phyloP scores from a whole-genome alignment of 768 basidiomycete species.

The Rhodotorula paludigena region DNA sequence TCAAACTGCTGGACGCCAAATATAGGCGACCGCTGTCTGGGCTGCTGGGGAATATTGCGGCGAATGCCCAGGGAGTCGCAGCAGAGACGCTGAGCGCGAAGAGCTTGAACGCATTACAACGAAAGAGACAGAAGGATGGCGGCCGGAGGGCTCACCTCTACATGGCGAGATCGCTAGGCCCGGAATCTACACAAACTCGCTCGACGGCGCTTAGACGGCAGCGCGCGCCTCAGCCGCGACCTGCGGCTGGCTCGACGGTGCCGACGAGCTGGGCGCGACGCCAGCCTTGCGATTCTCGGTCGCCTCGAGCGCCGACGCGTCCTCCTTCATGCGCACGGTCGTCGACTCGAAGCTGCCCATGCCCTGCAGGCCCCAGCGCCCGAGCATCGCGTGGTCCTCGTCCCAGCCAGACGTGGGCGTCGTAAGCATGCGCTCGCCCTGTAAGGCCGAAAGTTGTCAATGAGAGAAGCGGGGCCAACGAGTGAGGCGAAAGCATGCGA shows the following conservation, averaged over 20 bases:
- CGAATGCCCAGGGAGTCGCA: no score
- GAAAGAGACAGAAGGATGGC: no score
- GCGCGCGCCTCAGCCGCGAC: no score
- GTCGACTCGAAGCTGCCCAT: constrained; percentile 70
- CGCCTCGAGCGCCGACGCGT: constrained; percentile 11
- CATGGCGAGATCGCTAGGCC: no score
- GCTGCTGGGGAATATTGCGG: no score
- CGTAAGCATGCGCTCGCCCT: constrained; percentile 85
- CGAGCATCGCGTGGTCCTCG: constrained; percentile 94
- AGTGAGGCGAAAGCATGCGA: not conserved
- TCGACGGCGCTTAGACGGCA: no score
- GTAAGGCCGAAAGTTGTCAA: not conserved
- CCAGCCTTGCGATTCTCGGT: constrained; percentile 28
- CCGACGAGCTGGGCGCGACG: not conserved
- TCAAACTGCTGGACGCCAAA: no score
- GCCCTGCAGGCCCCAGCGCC: constrained; percentile 82
- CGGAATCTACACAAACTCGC: not conserved
- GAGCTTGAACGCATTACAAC: no score
- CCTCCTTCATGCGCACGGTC: constrained; percentile 35
- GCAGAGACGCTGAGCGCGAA: not conserved
- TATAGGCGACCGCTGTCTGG: no score
- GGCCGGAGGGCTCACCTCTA: no score
- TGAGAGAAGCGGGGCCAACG: not conserved
- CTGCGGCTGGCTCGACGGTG: no score
- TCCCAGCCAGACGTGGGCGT: constrained; percentile 83